These are phyloP conservation scores for Sarcocystis neurona DNA, from an alignment of 169 alveolate species.

Conservation along the genomic window DNA sequence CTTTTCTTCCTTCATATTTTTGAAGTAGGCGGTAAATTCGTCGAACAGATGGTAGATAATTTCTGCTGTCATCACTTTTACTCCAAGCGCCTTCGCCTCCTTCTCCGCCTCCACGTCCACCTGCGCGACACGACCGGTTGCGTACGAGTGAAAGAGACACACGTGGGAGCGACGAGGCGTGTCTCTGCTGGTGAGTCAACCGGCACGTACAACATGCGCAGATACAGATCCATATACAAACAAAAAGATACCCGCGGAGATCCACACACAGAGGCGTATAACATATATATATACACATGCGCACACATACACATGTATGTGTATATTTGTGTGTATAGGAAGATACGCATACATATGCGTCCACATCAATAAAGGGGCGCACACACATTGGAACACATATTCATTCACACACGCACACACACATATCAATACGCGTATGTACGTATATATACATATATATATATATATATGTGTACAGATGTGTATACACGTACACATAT, in stretches of 20 bases:
- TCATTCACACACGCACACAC: too few relatives aligned
- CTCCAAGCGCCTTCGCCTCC: slow-evolving; percentile 95
- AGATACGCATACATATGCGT: too few relatives aligned
- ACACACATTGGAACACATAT: too few relatives aligned
- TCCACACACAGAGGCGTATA: too few relatives aligned
- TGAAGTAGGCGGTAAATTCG: slow-evolving; percentile 91
- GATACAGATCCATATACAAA: not conserved
- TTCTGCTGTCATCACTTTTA: slow-evolving; percentile 96
- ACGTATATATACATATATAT: too few relatives aligned
- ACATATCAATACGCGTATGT: too few relatives aligned
- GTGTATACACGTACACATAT: not conserved
- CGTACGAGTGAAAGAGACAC: not conserved
- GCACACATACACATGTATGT: too few relatives aligned
- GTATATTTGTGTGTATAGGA: too few relatives aligned
- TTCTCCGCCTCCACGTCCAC: slow-evolving; percentile 93
- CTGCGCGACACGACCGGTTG: not conserved
- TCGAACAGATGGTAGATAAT: slow-evolving; percentile 98
- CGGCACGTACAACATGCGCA: not conserved
- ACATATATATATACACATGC: too few relatives aligned
- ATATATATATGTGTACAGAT: too few relatives aligned
- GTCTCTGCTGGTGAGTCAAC: not conserved
- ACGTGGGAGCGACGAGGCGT: not conserved
- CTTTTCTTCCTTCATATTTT: slow-evolving; percentile 89
- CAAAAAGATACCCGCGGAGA: too few relatives aligned
- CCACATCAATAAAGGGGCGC: too few relatives aligned